These are phyloP conservation scores for Coix lacrymajobi DNA, from an alignment of 176 grass and related monocot genomes.

Conservation along the genomic window DNA sequence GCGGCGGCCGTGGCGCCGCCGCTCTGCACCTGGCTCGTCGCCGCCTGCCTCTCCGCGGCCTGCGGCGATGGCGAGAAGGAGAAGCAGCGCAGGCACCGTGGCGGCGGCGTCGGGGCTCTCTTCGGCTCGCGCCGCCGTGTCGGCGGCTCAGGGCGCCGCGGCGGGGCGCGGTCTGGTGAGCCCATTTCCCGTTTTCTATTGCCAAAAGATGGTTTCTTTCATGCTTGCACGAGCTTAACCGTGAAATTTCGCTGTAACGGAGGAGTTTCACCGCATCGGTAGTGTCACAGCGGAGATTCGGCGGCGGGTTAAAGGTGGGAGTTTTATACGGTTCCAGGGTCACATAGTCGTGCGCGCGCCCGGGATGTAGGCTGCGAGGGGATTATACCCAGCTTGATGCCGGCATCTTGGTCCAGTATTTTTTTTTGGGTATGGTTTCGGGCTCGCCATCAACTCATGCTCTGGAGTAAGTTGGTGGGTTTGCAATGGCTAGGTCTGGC, in stretches of 20 bases:
- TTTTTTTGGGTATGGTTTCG: neutral
- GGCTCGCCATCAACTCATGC: neutral
- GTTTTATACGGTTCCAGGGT: slow-evolving; percentile 19
- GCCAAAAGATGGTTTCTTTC: neutral
- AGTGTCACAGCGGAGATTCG: slow-evolving; percentile 12
- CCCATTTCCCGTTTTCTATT: slow-evolving; percentile 15
- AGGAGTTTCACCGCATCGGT: slow-evolving; percentile 17
- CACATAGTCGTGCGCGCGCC: slow-evolving; percentile 25
- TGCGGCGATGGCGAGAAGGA: slow-evolving; percentile 31
- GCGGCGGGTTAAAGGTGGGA: slow-evolving; percentile 23
- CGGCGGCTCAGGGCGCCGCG: slow-evolving; percentile 25
- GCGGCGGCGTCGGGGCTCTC: neutral
- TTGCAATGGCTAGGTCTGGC: neutral
- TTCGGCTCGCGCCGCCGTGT: slow-evolving; percentile 33
- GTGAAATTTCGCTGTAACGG: neutral
- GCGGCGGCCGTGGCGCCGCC: slow-evolving; percentile 52
- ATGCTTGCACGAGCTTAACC: slow-evolving; percentile 24
- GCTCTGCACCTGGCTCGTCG: slow-evolving; percentile 81
- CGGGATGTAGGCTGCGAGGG: slow-evolving; percentile 26
- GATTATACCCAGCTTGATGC: slow-evolving; percentile 32
- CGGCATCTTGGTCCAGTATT: slow-evolving; percentile 6
- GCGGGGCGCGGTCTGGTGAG: slow-evolving; percentile 41
- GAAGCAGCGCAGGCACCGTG: slow-evolving; percentile 25
- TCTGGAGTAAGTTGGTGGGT: neutral
- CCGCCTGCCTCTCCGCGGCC: slow-evolving; percentile 69